These are phyloP conservation scores for Vicia faba DNA, from an alignment of 306 rosid species.

Conservation along the genomic window DNA sequence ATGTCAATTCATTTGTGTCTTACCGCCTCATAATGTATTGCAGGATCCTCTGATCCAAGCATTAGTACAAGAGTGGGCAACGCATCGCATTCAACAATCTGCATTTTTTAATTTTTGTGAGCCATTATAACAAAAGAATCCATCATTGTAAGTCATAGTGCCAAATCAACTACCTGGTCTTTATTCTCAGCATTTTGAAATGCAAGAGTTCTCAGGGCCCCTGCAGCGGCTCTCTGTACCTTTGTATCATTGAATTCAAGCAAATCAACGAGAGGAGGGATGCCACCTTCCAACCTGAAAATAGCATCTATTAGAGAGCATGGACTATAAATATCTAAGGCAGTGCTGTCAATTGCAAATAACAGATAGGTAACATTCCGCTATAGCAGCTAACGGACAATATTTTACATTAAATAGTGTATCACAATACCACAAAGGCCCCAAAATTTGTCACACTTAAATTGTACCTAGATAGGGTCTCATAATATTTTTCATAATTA, in stretches of 20 bases:
- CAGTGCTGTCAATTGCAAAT: too few relatives aligned
- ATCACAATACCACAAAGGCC: neutral
- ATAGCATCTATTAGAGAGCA: neutral
- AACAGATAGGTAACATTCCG: too few relatives aligned
- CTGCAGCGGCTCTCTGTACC: slow-evolving; percentile 71
- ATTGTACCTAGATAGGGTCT: neutral
- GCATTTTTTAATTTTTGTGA: slow-evolving; percentile 44
- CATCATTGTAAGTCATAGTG: neutral
- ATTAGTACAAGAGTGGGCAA: slow-evolving; percentile 65
- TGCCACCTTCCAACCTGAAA: slow-evolving; percentile 71
- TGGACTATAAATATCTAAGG: neutral
- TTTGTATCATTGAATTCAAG: slow-evolving; percentile 54
- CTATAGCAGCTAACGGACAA: too few relatives aligned
- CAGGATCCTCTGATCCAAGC: slow-evolving; percentile 64
- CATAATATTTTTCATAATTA: too few relatives aligned
- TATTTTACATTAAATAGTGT: too few relatives aligned
- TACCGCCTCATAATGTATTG: slow-evolving; percentile 68
- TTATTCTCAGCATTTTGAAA: slow-evolving; percentile 68
- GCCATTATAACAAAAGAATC: slow-evolving; percentile 5
- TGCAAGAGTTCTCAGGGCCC: slow-evolving; percentile 65
- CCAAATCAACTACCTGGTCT: slow-evolving; percentile 48
- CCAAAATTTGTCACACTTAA: too few relatives aligned
- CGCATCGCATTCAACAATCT: slow-evolving; percentile 68
- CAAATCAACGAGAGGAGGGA: slow-evolving; percentile 70
- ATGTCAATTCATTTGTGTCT: slow-evolving; percentile 18